Percentiles rank a stretch among this genome's conserved stretches.
Evolutionary conservation across 2,329 filamentous ascomycete species (phyloP).

Genomic region (Cladophialophora yegresii): DNA sequence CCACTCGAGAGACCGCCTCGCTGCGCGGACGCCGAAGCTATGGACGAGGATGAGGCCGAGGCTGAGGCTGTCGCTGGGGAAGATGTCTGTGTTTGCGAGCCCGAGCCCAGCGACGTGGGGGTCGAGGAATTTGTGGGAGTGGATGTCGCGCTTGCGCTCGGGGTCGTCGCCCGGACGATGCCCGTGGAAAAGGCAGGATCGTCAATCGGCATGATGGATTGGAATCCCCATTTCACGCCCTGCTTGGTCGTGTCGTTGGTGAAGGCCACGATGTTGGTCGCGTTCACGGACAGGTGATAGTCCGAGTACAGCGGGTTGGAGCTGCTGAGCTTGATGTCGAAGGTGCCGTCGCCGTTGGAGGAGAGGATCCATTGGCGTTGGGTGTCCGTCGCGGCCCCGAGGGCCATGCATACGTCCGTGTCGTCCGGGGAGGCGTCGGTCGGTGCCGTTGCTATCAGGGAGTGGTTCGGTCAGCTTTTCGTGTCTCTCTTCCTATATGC

Average conservation of each 20-base stretch:
- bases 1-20: conserved; percentile 4
- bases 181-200: conserved; percentile 5
- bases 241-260: background rate
- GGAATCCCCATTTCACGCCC: background rate
- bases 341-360: conserved; percentile 2
- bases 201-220: conserved; percentile 5
- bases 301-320: conserved; percentile 1
- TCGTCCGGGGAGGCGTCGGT: background rate
- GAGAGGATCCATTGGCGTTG: conserved; percentile 5
- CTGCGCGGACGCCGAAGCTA: background rate
- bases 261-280: background rate
- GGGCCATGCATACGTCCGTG: conserved; percentile 8
- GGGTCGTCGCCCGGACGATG: background rate
- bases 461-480: background rate
- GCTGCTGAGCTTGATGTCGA: conserved; percentile 4
- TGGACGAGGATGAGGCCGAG: background rate
- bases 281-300: conserved; percentile 1
- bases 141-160: background rate
- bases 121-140: background rate
- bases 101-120: background rate
- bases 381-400: conserved; percentile 1
- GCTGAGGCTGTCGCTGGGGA: background rate
- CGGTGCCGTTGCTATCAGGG: background rate
- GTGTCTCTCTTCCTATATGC: background rate
- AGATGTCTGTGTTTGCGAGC: background rate